A percentile compares a stretch with the other conserved stretches of the same genome.
Evolutionary conservation across 305 asterid genomes (phyloP).

Genomic region (Ajuga reptans): DNA sequence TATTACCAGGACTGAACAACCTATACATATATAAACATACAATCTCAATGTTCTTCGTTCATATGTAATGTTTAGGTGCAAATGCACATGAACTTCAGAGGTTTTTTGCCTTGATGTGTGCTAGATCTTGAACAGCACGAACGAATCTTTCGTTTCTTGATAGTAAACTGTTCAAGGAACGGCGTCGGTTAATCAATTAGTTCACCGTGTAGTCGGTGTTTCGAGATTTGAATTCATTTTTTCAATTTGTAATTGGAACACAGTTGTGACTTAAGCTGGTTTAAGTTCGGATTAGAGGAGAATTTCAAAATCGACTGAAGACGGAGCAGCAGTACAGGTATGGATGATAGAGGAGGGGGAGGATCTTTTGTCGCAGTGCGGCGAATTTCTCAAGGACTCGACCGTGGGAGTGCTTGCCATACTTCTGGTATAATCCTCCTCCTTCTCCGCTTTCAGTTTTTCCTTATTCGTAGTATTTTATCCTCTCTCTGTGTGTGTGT

Average conservation of each 20-base stretch:
- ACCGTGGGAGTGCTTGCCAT: constrained; percentile 76
- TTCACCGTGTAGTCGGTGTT: constrained; percentile 16
- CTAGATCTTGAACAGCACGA: constrained; percentile 33
- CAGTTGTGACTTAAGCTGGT: constrained; percentile 1
- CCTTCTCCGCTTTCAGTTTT: not conserved
- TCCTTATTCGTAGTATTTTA: not conserved
- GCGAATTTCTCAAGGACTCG: constrained; percentile 87
- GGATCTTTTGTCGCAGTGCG: constrained; percentile 94
- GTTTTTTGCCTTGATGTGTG: constrained; percentile 16
- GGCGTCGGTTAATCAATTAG: constrained; percentile 18
- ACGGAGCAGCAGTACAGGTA: constrained; percentile 19
- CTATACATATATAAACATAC: constrained; percentile 1
- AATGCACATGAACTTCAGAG: constrained; percentile 17
- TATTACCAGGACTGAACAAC: constrained; percentile 13
- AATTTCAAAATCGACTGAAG: constrained; percentile 12
- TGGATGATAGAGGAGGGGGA: constrained; percentile 76
- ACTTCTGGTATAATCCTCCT: constrained; percentile 48
- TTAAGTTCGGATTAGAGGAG: constrained; percentile 12
- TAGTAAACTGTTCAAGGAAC: constrained; percentile 19
- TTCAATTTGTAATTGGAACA: constrained; percentile 9
- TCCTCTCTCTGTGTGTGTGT: not conserved
- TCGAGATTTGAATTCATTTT: constrained; percentile 21
- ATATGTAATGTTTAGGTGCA: constrained; percentile 22
- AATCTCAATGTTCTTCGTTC: constrained; percentile 17
- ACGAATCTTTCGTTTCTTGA: constrained; percentile 23